phyloP scores from a whole-genome alignment of 2,329 filamentous ascomycete species.

The Basipetospora chlamydospora region DNA sequence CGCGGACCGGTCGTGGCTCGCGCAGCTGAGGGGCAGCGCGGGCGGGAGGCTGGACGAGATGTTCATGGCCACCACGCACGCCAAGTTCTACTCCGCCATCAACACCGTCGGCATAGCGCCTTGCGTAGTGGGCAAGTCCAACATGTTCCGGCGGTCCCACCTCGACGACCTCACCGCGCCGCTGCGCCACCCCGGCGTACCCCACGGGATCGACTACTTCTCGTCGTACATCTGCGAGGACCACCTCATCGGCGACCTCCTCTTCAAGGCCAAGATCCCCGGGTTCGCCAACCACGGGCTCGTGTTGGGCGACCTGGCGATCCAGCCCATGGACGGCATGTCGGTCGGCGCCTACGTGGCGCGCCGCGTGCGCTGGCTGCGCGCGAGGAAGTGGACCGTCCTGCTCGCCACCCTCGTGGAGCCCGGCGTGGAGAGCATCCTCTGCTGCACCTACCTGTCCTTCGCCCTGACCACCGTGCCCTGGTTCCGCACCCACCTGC shows the following conservation, averaged over 20 bases:
- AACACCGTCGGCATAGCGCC: constrained; percentile 84
- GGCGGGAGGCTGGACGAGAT: constrained; percentile 85
- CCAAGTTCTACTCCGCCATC: constrained; percentile 96
- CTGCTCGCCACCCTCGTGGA: constrained; percentile 79
- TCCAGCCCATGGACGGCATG: constrained; percentile 81
- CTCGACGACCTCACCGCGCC: constrained; percentile 57
- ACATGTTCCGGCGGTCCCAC: constrained; percentile 93
- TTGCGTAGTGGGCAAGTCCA: constrained; percentile 91
- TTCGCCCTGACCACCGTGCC: constrained; percentile 65
- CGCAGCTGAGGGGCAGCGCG: constrained; percentile 26
- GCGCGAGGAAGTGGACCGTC: constrained; percentile 91
- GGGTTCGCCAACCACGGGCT: constrained; percentile 68
- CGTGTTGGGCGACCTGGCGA: constrained; percentile 69
- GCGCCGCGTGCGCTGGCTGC: constrained; percentile 75
- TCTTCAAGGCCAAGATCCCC: constrained; percentile 60
- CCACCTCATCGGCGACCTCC: constrained; percentile 80
- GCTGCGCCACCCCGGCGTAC: constrained; percentile 22
- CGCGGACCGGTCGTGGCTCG: constrained; percentile 9
- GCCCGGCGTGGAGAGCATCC: constrained; percentile 75
- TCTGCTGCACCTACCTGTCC: constrained; percentile 69
- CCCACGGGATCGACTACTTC: constrained; percentile 76
- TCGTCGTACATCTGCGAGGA: constrained; percentile 96
- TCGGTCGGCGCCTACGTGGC: constrained; percentile 62
- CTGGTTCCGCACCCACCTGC: constrained; percentile 37
- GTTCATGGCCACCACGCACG: constrained; percentile 86